Base-by-base conservation (phyloP, 2,329 filamentous ascomycete genomes). In the Cadophora sp. region DNA sequence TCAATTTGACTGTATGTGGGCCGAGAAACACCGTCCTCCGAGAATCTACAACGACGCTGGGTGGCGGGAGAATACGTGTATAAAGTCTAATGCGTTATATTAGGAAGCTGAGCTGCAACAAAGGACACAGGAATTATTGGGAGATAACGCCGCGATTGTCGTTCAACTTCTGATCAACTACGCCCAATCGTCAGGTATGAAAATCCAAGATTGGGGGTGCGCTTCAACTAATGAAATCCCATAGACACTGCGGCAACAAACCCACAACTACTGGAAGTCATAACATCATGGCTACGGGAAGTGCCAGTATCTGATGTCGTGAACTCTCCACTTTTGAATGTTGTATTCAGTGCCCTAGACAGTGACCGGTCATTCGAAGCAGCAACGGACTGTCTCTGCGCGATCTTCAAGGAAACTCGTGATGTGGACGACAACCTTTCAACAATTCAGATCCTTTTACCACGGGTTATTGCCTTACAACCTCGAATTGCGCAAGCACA, bases 1-100 rank as follows among this genome's bases (percentile, higher is more conserved):
- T 99, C 86, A 97, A 94, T 86, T 87, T 99, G 83, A 94, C 93
- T 88, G 94, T 97, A 96, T 84, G 93, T 95, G 87, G 89, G 91
- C 83, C 84, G 83, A 83, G 79, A 81, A 76, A 78, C 78, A 81
- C 79, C 83, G 81, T 80, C 81, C 79, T 81, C 65, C 71, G 71
- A 76, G 69, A 71, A 70, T 73, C 71, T 71, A 71, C 73, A 75
- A 75, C 78, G 74, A 76, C 73, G 72, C 77, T 70, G 70, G 68
- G 69, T 71, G 55, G 74, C 76, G 75, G 78, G 77, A 77, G 73
- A 70, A 72, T 74, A 73, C 68, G 66, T 72, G 72, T 76, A 75
- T 74, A 75, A 70, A 81, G 74, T 84, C 83, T 85, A 84, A 85
- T 82, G 70, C 76, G 77, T 79, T 78, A 77, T 77, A 77, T 76